Evolutionary conservation across 148 eudicot species (phyloP), one percentile per base, ranked within the genome.

Genomic region (Suaeda aralocaspica): DNA sequence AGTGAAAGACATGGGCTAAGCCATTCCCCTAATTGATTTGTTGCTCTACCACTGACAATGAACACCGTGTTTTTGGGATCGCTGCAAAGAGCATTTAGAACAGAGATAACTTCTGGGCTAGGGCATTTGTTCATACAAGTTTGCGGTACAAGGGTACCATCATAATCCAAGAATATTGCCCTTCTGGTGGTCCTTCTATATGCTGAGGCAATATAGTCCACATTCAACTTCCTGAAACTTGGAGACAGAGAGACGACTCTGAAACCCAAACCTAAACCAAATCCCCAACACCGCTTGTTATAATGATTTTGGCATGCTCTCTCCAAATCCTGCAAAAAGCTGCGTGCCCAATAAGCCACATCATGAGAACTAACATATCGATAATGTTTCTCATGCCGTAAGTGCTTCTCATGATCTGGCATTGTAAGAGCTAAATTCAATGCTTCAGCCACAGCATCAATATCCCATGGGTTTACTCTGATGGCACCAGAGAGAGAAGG

Each of bases 241-340:
- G 93, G 98, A 79, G 89, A 89, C 18, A 92, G 93, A 18, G 98
- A 84, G 57, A 89, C 88, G 30, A 92, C 93, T 80, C 98, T 79
- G 69, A 89, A 92, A 73, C 93, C 77, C 25, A 92, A 81, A 51
- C 98, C 98, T 50, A 92, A 76, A 58, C 96, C 98, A 64, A 92
- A 89, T 33, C 96, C 96, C 96, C 98, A 92, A 33, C 96, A 92
- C 9, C 96, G 85, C 63, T 87, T 81, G 31, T 81, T 80, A 59
- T 86, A 89, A 49, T 92, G 98, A 66, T 83, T 89, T 69, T 86
- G 85, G 80, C 93, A 88, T 12, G 96, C 87, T 71, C 96, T 86
- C 70, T 86, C 91, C 72, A 92, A 69, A 81, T 92, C 96, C 29
- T 89, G 93, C 78, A 89, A 55, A 76, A 92, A 92, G 75, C 96